Base-by-base conservation (phyloP, 2,329 filamentous ascomycete species). In the Diplodia corticola region DNA sequence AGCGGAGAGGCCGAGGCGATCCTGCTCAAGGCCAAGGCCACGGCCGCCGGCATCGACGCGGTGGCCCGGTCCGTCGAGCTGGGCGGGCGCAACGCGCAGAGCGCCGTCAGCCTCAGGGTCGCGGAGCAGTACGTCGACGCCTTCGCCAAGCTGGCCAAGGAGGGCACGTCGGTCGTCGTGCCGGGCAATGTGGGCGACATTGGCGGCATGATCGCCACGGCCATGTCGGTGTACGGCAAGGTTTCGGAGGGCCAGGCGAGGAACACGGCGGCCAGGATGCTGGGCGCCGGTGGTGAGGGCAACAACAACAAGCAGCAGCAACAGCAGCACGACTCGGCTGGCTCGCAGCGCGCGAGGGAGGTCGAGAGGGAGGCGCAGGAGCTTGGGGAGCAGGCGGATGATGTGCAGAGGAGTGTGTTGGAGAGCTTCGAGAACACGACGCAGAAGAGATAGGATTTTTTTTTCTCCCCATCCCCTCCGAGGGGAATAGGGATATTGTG, bases 51-150 rank as follows among this genome's bases (percentile, higher is more conserved):
- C 48, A 96, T 99, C 72, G 92, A 96, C 68, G 89, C 91, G 28
- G 92, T 99, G 15, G 91, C 92, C 5, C 82, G 84, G 68, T 85
- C 88, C 50, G 96, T 98, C 68, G 82, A 85, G 20, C 82, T 89
- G 55, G 93, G 93, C 66, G 84, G 90, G 70, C 85, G 87, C 65
- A 85, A 89, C 65, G 95, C 95, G 2, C 90, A 95, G 76, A 87
- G 88, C 37, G 95, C 95, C 28, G 86, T 99, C 51, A 93, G 91
- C 73, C 80, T 99, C 69, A 91, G 86, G 15, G 92, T 99, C 9
- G 95, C 95, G 0, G 95, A 99, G 85, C 97, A 97, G 80, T 99
- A 99, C 73, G 95, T 99, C 63, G 94, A 96, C 53, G 95, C 95
- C 4, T 99, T 98, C 75, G 89, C 86, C 71, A 92, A 93, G 76